Conservation (phyloP, 2,329 filamentous ascomycete genomes). For the Macrophomina tecta region DNA sequence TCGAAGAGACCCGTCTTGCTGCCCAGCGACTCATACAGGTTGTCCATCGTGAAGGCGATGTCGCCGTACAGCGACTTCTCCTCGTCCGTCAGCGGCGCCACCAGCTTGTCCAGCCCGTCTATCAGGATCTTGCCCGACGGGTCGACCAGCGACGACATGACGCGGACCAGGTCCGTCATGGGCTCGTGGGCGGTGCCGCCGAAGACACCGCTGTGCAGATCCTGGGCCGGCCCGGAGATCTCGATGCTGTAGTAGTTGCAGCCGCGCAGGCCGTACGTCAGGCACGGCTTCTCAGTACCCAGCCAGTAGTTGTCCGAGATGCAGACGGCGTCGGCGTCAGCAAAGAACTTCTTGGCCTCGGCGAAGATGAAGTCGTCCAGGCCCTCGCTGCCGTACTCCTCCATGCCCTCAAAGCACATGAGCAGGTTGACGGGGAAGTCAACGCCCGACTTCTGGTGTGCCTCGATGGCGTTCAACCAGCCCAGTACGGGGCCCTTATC, state of each 20-base stretch:
- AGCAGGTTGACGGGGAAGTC: conserved; percentile 97
- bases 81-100: conserved; percentile 84
- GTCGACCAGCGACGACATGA: conserved; percentile 86
- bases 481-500: conserved; percentile 97
- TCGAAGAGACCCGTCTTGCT: conserved; percentile 85
- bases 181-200: conserved; percentile 96
- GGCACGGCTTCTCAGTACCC: conserved; percentile 95
- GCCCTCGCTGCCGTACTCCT: conserved; percentile 97
- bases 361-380: conserved; percentile 91
- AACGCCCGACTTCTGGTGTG: conserved; percentile 91
- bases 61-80: conserved; percentile 86
- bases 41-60: conserved; percentile 96
- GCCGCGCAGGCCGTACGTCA: conserved; percentile 95
- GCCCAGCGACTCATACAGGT: conserved; percentile 88
- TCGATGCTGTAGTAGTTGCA: conserved; percentile 98
- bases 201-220: conserved; percentile 96
- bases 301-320: conserved; percentile 99
- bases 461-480: conserved; percentile 98
- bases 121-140: conserved; percentile 91
- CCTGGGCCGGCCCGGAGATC: conserved; percentile 87
- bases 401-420: conserved; percentile 99
- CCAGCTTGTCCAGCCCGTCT: conserved; percentile 90
- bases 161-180: conserved; percentile 90
- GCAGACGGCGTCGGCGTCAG: conserved; percentile 93
- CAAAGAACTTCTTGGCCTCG: conserved; percentile 94